Base-by-base conservation (phyloP, 2,329 filamentous ascomycete genomes). In the Clonostachys sp. region DNA sequence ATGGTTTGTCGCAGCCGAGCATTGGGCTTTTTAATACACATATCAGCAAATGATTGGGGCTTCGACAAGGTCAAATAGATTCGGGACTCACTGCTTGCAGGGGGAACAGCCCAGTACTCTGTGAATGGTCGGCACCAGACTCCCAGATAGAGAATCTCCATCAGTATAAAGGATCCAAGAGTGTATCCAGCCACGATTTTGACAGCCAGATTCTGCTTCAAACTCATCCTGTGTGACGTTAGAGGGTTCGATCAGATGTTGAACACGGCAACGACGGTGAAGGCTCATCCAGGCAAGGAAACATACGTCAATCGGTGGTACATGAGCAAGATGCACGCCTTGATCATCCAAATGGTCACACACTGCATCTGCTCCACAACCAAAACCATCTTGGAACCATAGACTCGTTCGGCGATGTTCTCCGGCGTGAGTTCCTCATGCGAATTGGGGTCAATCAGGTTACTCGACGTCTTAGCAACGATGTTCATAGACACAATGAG, bases 301-400 rank as follows among this genome's bases (percentile, higher is more conserved):
- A 64, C 71, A 48, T 47, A 74, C 65, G 77, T 79, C 50, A 83
- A 64, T 41, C 78, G 75, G 52, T 72, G 66, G 53, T 80, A 83
- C 68, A 83, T 73, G 51, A 81, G 62, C 34, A 84, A 57, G 51
- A 84, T 65, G 54, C 79, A 83, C 9, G 67, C 61, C 58, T 84
- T 84, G 52, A 81, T 68, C 0, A 67, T 61, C 74, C 77, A 83
- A 33, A 78, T 77, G 10, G 76, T 73, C 45, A 81, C 66, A 16
- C 84, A 67, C 66, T 87, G 85, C 55, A 77, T 74, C 61, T 84
- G 71, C 53, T 86, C 81, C 4, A 79, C 76, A 9, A 83, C 74
- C 36, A 84, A 67, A 1, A 84, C 80, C 66, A 81, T 75, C 68
- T 85, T 85, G 42, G 78, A 83, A 12, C 81, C 82, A 36, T 60